Conservation (phyloP, 140 eudicot genomes). For the Erigeron philadelphicus region DNA sequence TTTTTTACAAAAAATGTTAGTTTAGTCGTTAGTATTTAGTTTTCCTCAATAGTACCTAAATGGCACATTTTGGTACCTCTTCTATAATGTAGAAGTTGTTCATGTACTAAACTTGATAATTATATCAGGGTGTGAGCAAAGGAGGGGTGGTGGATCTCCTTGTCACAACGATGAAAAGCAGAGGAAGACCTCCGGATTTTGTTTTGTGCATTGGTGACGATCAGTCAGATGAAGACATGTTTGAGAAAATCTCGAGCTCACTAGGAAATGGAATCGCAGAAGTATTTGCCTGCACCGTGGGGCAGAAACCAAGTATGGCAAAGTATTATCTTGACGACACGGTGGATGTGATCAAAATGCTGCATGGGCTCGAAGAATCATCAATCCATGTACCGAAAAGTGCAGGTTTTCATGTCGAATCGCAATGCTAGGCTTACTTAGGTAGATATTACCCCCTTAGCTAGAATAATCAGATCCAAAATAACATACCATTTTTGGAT, state of each 20-base stretch:
- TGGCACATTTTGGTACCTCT: background rate
- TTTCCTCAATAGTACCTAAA: background rate
- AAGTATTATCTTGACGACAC: constrained; percentile 85
- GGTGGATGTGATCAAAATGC: constrained; percentile 61
- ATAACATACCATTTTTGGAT: background rate
- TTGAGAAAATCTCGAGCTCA: constrained; percentile 58
- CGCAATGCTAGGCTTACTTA: constrained; percentile 7
- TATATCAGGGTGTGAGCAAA: constrained; percentile 58
- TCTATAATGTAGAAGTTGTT: background rate
- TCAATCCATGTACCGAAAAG: constrained; percentile 28
- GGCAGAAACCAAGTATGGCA: constrained; percentile 95
- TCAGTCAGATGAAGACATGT: constrained; percentile 92
- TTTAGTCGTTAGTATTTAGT: background rate
- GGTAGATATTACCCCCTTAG: constrained; percentile 8
- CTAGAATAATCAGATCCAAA: constrained; percentile 15
- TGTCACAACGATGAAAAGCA: constrained; percentile 46
- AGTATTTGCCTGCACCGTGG: constrained; percentile 87
- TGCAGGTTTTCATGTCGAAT: constrained; percentile 27
- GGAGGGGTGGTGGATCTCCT: constrained; percentile 67
- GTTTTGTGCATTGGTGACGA: constrained; percentile 90
- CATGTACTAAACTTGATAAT: background rate
- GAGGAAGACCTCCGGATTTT: constrained; percentile 53
- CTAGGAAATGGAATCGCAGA: constrained; percentile 44
- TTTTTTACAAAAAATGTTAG: background rate
- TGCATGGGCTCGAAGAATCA: constrained; percentile 51